Percentiles rank a stretch among this genome's conserved stretches.
Conservation (phyloP, 2,329 filamentous ascomycete genomes). For the Apiospora hydei region DNA sequence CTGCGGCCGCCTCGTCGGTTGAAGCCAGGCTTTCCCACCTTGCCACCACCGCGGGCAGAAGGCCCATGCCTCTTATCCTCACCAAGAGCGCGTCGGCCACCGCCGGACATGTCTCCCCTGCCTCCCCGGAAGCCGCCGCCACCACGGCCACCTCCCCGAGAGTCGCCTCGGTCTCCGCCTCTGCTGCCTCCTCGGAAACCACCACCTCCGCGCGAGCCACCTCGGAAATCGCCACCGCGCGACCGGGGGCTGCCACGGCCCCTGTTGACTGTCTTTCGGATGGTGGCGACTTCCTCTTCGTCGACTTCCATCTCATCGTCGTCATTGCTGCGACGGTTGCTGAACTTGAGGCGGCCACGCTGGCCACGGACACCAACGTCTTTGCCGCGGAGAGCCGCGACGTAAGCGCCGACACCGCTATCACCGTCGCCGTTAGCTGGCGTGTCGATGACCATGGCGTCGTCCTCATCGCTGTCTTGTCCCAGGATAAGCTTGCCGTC, state of each 20-base stretch:
- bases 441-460: conserved; percentile 70
- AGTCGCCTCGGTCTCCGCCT: conserved; percentile 32
- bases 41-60: conserved; percentile 42
- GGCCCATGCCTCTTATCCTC: conserved; percentile 56
- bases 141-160: conserved; percentile 38
- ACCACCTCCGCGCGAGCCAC: conserved; percentile 34
- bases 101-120: conserved; percentile 56
- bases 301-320: conserved; percentile 53
- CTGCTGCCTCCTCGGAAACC: conserved; percentile 30
- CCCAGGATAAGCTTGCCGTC: conserved; percentile 85
- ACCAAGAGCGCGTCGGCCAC: conserved; percentile 58
- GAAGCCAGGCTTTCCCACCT: conserved; percentile 50
- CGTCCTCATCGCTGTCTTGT: conserved; percentile 59
- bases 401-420: conserved; percentile 72
- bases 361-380: conserved; percentile 70
- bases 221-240: conserved; percentile 29
- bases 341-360: conserved; percentile 75
- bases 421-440: conserved; percentile 48
- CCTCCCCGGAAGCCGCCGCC: conserved; percentile 40
- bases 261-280: conserved; percentile 58
- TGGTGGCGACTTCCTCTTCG: conserved; percentile 55
- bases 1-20: conserved; percentile 36
- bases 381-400: conserved; percentile 72
- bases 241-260: conserved; percentile 30
- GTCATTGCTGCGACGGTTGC: conserved; percentile 62